phyloP scores from a whole-genome alignment of 345 rosid species.

The Diplotaxis tenuifolia region DNA sequence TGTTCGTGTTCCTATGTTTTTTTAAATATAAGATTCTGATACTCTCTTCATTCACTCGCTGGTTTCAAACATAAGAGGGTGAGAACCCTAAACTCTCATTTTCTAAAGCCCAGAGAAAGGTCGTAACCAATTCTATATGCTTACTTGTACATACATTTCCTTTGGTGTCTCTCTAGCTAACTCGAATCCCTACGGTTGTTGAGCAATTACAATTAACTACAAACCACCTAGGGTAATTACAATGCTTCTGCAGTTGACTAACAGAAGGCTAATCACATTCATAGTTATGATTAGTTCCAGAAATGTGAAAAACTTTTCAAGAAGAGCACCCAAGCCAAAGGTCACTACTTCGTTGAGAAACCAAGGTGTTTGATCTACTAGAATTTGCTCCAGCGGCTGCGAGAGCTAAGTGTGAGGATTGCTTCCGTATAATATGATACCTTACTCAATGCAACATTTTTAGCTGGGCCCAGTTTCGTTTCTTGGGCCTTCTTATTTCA shows the following conservation, averaged over 20 bases:
- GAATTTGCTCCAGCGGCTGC: slow-evolving; percentile 71
- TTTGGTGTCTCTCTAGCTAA: slow-evolving; percentile 3
- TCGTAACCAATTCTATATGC: slow-evolving; percentile 1
- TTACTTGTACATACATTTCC: slow-evolving; percentile 12
- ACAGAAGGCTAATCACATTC: background rate
- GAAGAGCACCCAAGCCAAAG: slow-evolving; percentile 55
- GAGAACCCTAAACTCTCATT: slow-evolving; percentile 2
- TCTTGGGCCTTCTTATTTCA: background rate
- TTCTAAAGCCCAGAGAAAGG: slow-evolving; percentile 1
- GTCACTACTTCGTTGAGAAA: slow-evolving; percentile 59
- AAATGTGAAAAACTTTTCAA: slow-evolving; percentile 55
- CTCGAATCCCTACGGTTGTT: background rate
- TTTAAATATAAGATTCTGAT: no score
- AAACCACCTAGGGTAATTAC: slow-evolving; percentile 8
- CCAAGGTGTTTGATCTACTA: slow-evolving; percentile 47
- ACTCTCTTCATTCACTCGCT: background rate
- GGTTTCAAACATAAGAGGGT: background rate
- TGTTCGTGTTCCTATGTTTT: slow-evolving; percentile 25
- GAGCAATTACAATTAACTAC: slow-evolving; percentile 3
- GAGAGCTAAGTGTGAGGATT: slow-evolving; percentile 43
- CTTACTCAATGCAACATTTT: background rate
- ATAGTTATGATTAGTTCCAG: background rate
- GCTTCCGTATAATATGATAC: no score
- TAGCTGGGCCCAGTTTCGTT: background rate
- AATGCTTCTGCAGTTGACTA: background rate